Evolutionary conservation across 2,329 filamentous ascomycete species (phyloP).

Genomic region (Xylariaceae sp.): DNA sequence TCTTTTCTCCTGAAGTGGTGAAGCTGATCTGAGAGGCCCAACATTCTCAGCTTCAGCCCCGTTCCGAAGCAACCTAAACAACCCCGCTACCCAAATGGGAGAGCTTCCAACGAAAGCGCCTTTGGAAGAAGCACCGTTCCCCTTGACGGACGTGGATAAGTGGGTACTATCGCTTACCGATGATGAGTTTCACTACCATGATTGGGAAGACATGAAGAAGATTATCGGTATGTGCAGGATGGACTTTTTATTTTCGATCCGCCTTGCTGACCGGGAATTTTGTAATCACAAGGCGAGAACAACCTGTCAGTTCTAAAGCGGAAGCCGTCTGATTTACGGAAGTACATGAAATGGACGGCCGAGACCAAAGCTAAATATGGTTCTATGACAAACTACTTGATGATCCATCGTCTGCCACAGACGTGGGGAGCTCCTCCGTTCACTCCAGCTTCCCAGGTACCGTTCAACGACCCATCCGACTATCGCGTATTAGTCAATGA

Average conservation of each 20-base stretch:
- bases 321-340: slow-evolving; percentile 72
- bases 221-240: slow-evolving; percentile 54
- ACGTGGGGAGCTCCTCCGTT: slow-evolving; percentile 63
- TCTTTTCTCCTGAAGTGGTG: no score
- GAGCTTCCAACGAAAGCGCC: slow-evolving; percentile 25
- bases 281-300: slow-evolving; percentile 45
- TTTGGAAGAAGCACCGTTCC: slow-evolving; percentile 48
- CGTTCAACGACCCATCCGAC: slow-evolving; percentile 53
- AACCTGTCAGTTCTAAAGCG: slow-evolving; percentile 73
- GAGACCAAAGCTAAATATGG: slow-evolving; percentile 70
- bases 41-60: no score
- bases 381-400: slow-evolving; percentile 73
- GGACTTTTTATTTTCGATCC: no score
- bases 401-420: slow-evolving; percentile 64
- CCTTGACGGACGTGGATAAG: slow-evolving; percentile 56
- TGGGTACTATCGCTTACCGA: slow-evolving; percentile 62
- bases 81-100: slow-evolving; percentile 40
- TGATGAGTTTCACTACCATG: slow-evolving; percentile 63
- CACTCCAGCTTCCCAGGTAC: slow-evolving; percentile 44
- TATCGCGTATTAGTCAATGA: slow-evolving; percentile 79
- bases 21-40: no score
- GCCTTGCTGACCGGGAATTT: no score
- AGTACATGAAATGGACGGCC: slow-evolving; percentile 74
- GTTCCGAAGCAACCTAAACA: no score
- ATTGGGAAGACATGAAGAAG: slow-evolving; percentile 68